These are phyloP conservation scores for Tuber calosporum DNA, from an alignment of 495 filamentous ascomycete species.

Conservation along the genomic window DNA sequence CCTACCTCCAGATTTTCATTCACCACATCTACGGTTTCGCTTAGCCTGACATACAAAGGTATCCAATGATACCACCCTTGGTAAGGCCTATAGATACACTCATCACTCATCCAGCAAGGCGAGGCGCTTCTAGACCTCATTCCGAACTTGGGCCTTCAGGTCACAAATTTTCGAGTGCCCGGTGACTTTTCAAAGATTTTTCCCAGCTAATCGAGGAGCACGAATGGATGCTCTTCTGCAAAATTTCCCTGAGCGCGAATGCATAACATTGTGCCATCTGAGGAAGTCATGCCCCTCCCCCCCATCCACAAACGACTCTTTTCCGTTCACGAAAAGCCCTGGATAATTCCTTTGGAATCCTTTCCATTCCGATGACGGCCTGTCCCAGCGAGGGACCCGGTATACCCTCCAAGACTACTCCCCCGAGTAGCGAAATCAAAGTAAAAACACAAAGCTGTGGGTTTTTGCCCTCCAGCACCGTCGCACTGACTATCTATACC, in stretches of 20 bases:
- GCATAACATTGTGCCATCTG: background rate
- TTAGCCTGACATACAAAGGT: background rate
- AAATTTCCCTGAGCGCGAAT: background rate
- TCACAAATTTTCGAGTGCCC: background rate
- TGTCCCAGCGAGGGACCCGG: background rate
- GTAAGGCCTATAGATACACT: background rate
- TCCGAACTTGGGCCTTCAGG: background rate
- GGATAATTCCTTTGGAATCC: background rate
- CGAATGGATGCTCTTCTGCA: background rate
- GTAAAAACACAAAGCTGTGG: background rate
- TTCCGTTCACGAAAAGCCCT: background rate
- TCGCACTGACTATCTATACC: background rate
- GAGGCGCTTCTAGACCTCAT: background rate
- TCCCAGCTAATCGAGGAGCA: background rate
- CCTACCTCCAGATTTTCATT: background rate
- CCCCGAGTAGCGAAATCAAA: background rate
- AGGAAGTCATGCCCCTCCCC: background rate
- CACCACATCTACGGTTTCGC: background rate
- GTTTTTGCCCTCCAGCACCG: background rate
- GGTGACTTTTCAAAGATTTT: background rate
- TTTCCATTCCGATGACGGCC: background rate
- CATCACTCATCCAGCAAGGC: background rate
- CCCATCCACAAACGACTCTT: background rate
- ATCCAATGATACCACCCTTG: background rate
- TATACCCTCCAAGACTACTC: background rate